Base-by-base conservation (phyloP, 768 basidiomycete species). In the Tephrocybe sp. region DNA sequence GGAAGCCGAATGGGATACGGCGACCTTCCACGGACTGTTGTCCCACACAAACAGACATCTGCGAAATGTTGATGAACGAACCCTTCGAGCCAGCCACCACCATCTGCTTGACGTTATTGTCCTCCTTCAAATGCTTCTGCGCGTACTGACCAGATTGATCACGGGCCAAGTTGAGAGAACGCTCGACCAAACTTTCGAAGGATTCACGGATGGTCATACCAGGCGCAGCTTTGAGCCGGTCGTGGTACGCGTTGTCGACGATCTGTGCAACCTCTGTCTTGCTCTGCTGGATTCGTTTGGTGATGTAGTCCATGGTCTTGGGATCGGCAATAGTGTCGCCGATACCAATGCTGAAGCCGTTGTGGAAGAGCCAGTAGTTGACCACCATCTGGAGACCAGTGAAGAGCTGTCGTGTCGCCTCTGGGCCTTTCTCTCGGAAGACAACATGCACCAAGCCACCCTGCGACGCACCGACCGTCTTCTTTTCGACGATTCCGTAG, bases 61-160 rank as follows among this genome's bases (percentile, higher is more conserved):
- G 97, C 10, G 97, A 98, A 63, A 99, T 98, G 71, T 99, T 99
- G 80, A 98, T 99, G 78, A 93, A 95, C 0, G 94, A 94, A 70
- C 95, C 94, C 72, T 99, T 98, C 11, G 97, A 97, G 21, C 97
- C 97, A 9, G 97, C 95, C 5, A 96, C 93, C 64, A 98, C 96
- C 97, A 99, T 99, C 81, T 98, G 97, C 79, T 98, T 99, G 75
- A 98, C 95, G 62, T 98, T 98, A 78, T 99, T 98, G 73, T 97
- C 95, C 68, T 93, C 92, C 79, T 98, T 98, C 80, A 98, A 76
- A 65, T 88, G 88, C 73, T 93, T 88, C 73, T 98, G 93, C n/a
- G 95, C 96, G 39, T 87, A 90, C 66, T 93, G 93, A 76, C 97
- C 97, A 24, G 93, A 93, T 41, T 83, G 81, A 65, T 98, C 97